Conservation (phyloP, 2,329 filamentous ascomycete genomes). For the Calonectria pseudoturangicola region DNA sequence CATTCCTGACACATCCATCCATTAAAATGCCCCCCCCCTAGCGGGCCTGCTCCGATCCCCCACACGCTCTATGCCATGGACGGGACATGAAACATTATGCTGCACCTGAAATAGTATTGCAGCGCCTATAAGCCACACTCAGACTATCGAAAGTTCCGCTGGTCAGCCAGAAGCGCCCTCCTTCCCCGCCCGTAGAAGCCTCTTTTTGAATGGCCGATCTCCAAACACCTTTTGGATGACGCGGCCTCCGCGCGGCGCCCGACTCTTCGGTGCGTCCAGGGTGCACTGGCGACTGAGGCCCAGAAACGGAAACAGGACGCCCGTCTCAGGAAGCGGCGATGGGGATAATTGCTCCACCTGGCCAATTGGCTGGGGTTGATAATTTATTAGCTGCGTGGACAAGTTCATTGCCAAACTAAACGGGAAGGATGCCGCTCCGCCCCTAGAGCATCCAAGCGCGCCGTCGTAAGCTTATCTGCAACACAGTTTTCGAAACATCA, state of each 20-base stretch:
- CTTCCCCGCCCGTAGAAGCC: neutral
- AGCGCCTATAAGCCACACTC: conserved; percentile 10
- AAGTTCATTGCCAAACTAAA: conserved; percentile 5
- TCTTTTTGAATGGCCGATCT: conserved; percentile 34
- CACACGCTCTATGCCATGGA: conserved; percentile 9
- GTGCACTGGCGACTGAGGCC: conserved; percentile 5
- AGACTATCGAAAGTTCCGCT: conserved; percentile 4
- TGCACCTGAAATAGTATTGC: conserved; percentile 4
- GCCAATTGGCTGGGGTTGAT: neutral
- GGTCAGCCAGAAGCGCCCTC: neutral
- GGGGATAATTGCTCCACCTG: neutral
- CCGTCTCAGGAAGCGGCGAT: conserved; percentile 21
- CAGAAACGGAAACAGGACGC: conserved; percentile 7
- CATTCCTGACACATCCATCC: neutral
- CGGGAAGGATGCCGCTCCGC: neutral
- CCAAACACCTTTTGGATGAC: conserved; percentile 48
- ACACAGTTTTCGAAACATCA: conserved; percentile 37
- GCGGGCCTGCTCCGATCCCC: conserved; percentile 21
- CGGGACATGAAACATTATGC: conserved; percentile 24
- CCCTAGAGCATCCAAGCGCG: conserved; percentile 34
- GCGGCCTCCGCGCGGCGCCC: conserved; percentile 49
- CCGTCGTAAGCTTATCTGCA: conserved; percentile 41
- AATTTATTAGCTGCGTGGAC: conserved; percentile 9
- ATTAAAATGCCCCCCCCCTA: conserved; percentile 3
- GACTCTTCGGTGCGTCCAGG: conserved; percentile 35